Evolutionary conservation across 768 basidiomycete species (phyloP), one percentile per base, ranked within the genome.

Genomic region (Lactarius sp.): DNA sequence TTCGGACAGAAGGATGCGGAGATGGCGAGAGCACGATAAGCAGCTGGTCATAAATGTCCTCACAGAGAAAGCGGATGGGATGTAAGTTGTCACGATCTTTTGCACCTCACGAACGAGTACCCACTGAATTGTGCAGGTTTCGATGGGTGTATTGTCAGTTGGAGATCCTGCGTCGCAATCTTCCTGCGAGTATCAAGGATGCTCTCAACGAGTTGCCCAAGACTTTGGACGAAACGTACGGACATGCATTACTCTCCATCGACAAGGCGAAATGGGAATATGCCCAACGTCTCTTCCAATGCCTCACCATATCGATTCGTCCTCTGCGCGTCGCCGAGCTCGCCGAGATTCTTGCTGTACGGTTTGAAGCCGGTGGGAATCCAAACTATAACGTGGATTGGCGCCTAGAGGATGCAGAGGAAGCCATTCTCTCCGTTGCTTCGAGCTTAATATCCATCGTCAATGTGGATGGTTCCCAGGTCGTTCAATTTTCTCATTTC

Each of bases 401-500:
- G 59, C 63, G 59, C 5, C 41, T 49, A 7, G n/a, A 10, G 4
- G 44, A 64, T 12, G 51, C 59, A 9, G 46, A 55, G 10, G 59
- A 65, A 36, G 63, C 39, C 0, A 33, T 65, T 4, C 46, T 39
- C n/a, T 61, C 59, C 1, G 58, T 60, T 1, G 54, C 46, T 22
- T 54, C 63, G 22, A 53, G 63, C 20, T 20, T 64, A 1, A 20
- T 60, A 37, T 2, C 20, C 0, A 12, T 64, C 4, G 42, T 54
- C 52, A 16, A 62, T 27, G 37, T 47, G 4, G n/a, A 33, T 27
- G 47, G 53, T 6, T 36, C 18, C 2, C 44, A 41, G 41, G 8
- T 60, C 4, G 63, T 65, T 3, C 61, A 61, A 7, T 65, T 65
- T 18, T 50, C 54, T 0, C 64, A 62, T 12, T 65, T 56, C 22